Percentiles rank a stretch among this genome's conserved stretches.
Evolutionary conservation across 202 grass and related monocot species (phyloP).

Genomic region (Schoenoplectus tabernaemontani): DNA sequence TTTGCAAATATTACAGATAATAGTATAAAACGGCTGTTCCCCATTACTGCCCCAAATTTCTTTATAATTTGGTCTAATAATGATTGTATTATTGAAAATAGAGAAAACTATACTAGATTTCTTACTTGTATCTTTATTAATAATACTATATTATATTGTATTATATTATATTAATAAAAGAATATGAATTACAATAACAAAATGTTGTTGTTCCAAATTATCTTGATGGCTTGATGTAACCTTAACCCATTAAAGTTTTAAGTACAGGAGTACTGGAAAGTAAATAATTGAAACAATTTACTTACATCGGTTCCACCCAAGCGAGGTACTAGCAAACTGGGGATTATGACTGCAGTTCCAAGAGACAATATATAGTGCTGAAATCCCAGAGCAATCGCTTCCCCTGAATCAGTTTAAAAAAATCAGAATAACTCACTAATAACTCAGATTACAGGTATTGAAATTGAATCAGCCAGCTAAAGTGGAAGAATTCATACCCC

Average conservation of each 20-base stretch:
- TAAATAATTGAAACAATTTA: background rate
- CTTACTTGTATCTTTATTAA: background rate
- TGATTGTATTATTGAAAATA: background rate
- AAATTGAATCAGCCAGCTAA: slow-evolving; percentile 10
- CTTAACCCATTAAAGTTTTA: background rate
- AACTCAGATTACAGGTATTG: slow-evolving; percentile 4
- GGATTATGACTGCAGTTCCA: slow-evolving; percentile 96
- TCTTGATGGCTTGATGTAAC: background rate
- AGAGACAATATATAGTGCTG: slow-evolving; percentile 93
- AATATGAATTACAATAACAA: background rate
- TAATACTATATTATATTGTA: no score
- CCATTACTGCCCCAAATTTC: background rate
- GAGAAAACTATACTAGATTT: background rate
- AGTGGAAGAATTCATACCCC: slow-evolving; percentile 39
- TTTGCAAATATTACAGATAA: no score
- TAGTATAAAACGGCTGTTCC: background rate
- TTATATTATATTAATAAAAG: background rate
- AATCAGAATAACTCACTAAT: background rate
- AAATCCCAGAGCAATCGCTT: slow-evolving; percentile 87
- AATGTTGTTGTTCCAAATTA: background rate
- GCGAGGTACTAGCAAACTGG: slow-evolving; percentile 69
- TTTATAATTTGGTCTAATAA: background rate
- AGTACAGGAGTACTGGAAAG: background rate
- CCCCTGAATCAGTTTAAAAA: slow-evolving; percentile 37
- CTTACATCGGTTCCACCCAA: slow-evolving; percentile 95